Percentiles rank a stretch among this genome's conserved stretches.
phyloP scores from a whole-genome alignment of 23 red algal genomes.

The Gracilaria vermiculophylla region DNA sequence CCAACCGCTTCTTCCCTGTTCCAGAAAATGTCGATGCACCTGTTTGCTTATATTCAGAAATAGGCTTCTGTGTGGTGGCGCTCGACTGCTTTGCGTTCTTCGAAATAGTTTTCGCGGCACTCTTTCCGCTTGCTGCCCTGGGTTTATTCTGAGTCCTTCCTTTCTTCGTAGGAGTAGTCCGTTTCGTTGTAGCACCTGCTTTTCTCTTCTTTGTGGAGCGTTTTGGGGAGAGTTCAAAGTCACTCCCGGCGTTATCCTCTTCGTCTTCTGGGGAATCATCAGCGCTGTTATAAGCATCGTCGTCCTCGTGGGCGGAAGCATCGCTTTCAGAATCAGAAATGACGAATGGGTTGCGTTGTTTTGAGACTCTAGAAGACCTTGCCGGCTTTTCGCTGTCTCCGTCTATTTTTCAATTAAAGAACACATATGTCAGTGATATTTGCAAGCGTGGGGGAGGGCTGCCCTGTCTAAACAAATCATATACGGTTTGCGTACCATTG shows the following conservation, averaged over 20 bases:
- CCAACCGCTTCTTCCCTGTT: constrained; percentile 11
- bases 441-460: neutral
- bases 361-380: neutral
- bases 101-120: neutral
- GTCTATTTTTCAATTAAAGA: neutral
- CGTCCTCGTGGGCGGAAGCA: constrained; percentile 10
- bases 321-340: constrained; percentile 38
- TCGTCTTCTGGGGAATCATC: constrained; percentile 22
- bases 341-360: neutral
- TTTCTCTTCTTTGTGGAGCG: neutral
- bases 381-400: neutral
- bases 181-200: neutral
- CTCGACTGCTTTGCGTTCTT: neutral
- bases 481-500: neutral
- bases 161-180: neutral
- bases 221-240: constrained; percentile 18
- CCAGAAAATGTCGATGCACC: neutral
- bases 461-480: neutral
- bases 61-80: neutral
- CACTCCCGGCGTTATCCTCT: constrained; percentile 29
- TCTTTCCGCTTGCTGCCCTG: neutral
- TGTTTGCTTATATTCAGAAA: neutral
- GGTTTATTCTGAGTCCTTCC: neutral
- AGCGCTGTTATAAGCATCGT: constrained; percentile 38
- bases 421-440: neutral